Percentiles rank a stretch among this genome's conserved stretches.
Evolutionary conservation across 129 eudicot genomes (phyloP).

Genomic region (Chrysanthemum makinoi): DNA sequence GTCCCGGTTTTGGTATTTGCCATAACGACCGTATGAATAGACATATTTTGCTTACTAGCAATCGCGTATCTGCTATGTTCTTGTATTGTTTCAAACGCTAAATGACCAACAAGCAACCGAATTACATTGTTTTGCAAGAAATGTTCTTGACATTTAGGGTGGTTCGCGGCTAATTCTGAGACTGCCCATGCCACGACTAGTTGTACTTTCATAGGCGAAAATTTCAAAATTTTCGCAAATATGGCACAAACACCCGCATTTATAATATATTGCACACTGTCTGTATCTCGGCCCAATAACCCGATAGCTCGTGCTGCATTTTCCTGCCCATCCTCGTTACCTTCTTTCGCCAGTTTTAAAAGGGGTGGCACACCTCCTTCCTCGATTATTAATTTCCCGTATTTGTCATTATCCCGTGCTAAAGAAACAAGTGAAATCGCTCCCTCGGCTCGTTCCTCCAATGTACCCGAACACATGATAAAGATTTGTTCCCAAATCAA

Average conservation of each 20-base stretch:
- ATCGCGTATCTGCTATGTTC: slow-evolving; percentile 55
- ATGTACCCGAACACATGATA: slow-evolving; percentile 30
- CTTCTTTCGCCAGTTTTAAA: slow-evolving; percentile 51
- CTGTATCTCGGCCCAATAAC: slow-evolving; percentile 51
- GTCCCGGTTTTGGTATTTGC: slow-evolving; percentile 12
- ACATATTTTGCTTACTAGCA: slow-evolving; percentile 36
- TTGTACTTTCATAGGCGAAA: slow-evolving; percentile 50
- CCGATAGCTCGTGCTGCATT: slow-evolving; percentile 59
- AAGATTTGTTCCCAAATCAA: slow-evolving; percentile 59
- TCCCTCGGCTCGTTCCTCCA: slow-evolving; percentile 51
- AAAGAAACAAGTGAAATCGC: slow-evolving; percentile 52
- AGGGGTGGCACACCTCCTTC: slow-evolving; percentile 63
- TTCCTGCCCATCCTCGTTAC: slow-evolving; percentile 53
- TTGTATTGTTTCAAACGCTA: slow-evolving; percentile 58
- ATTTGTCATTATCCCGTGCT: slow-evolving; percentile 51
- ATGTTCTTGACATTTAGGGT: slow-evolving; percentile 60
- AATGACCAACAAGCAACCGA: slow-evolving; percentile 49
- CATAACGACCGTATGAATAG: slow-evolving; percentile 43
- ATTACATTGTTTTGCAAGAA: slow-evolving; percentile 48
- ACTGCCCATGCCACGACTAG: slow-evolving; percentile 60
- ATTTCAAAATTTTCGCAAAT: slow-evolving; percentile 45
- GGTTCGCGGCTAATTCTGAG: slow-evolving; percentile 50
- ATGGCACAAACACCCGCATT: slow-evolving; percentile 48
- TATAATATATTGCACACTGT: slow-evolving; percentile 53
- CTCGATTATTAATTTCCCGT: slow-evolving; percentile 56